phyloP scores from a whole-genome alignment of 192 early-diverging fungal genomes.

The Coemansia sp. region DNA sequence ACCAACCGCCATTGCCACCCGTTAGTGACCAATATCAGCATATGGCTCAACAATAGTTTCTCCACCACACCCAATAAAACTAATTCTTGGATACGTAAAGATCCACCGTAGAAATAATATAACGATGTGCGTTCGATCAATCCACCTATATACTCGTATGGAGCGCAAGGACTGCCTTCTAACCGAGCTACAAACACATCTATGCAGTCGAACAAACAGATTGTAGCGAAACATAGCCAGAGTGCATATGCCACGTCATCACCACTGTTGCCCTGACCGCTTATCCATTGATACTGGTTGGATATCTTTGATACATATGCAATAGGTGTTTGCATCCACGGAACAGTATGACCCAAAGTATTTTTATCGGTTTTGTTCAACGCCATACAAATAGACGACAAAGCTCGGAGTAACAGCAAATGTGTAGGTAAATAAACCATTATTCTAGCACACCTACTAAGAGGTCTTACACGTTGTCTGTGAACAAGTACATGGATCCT shows the following conservation, averaged over 20 bases:
- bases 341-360: neutral
- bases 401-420: conserved; percentile 25
- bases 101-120: conserved; percentile 50
- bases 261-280: conserved; percentile 2
- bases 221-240: conserved; percentile 37
- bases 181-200: conserved; percentile 54
- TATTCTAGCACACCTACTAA: conserved; percentile 22
- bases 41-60: conserved; percentile 34
- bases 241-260: conserved; percentile 17
- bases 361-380: conserved; percentile 4
- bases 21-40: conserved; percentile 26
- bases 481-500: conserved; percentile 51
- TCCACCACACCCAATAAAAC: conserved; percentile 31
- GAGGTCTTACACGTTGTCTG: conserved; percentile 41
- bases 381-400: conserved; percentile 13
- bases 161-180: conserved; percentile 49
- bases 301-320: conserved; percentile 6
- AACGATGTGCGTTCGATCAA: conserved; percentile 51
- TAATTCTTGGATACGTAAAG: conserved; percentile 49
- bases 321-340: conserved; percentile 35
- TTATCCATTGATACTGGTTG: conserved; percentile 12
- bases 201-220: conserved; percentile 46
- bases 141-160: conserved; percentile 50
- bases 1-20: conserved; percentile 54
- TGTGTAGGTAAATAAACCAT: conserved; percentile 35